Evolutionary conservation across 2,329 filamentous ascomycete species (phyloP), one percentile per base, ranked within the genome.

Genomic region (Colletotrichum sp.): DNA sequence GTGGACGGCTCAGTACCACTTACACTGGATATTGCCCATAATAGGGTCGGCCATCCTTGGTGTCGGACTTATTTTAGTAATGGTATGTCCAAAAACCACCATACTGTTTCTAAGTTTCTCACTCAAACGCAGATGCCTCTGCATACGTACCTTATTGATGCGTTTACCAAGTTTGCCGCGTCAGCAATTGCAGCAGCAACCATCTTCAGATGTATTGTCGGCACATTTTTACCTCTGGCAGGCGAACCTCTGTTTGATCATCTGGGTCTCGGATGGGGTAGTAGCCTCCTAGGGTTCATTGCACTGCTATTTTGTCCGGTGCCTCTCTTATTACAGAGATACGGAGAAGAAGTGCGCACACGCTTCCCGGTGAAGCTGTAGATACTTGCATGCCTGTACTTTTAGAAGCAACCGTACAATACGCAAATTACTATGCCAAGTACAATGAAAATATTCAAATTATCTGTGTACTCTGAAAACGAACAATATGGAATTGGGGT

Each of bases 391-490:
- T 21, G 12, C 2, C n/a, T 52, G 3, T 1, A 13, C 5, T 7
- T 52, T 21, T 5, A 4, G n/a, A 52, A 13, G 43, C 6, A 13
- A 21, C 3, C 10, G 9, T 21, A 13, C 2, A n/a, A 21, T 13
- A 48, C 38, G 9, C 9, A 6, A 12, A 48, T 48, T 4, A 3
- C 4, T n/a, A 6, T 12, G 38, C 5, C 8, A 12, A 48, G 9
- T 48, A 38, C 16, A 43, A 5, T n/a, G 2, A 43, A 18, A 43
- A 1, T 2, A 7, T 10, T 43, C 18, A 3, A 18, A 5, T n/a
- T 10, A 3, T n/a, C 6, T 18, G 18, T 7, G 18, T 4, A n/a
- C 10, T 48, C 18, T 10, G 5, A 7, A n/a, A 7, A n/a, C 0
- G 9, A 48, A n/a, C 9, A n/a, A n/a, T 6, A 21, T 21, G 4